Evolutionary conservation across 768 basidiomycete species (phyloP), one percentile per base, ranked within the genome.

Genomic region (Russula olivacea): DNA sequence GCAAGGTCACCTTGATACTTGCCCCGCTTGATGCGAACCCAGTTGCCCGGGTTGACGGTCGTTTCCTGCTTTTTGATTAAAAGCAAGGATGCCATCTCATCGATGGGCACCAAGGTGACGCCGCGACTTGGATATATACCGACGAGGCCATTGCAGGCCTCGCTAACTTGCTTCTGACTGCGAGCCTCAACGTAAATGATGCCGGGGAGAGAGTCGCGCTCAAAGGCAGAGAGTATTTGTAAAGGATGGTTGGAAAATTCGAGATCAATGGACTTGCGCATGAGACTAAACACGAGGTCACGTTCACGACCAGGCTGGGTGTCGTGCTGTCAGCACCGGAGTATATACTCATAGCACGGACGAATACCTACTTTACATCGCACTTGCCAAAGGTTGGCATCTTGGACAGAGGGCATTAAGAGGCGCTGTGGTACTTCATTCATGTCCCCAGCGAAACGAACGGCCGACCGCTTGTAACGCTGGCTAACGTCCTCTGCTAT

Each of bases 151-250:
- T 85, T 82, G 71, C 91, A 84, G 7, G 96, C 95, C 61, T 87
- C 81, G 66, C 80, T 83, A 60, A 98, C 96, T 69, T 93, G 86
- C 63, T 91, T 86, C 34, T 93, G 81, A 65, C 89, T 89, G 55
- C 89, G 84, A 10, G 96, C 93, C 76, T 99, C 97, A 52, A 99
- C 87, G 71, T 98, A 99, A 65, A 99, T 88, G 86, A 93, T 93
- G 1, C 96, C 96, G 0, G 90, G 86, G 2, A 99, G 79, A 2
- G 95, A 95, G 72, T 98, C 95, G 51, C 96, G 88, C 73, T 96
- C 91, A 76, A 99, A 99, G 7, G 93, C 93, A 9, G 97, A 93
- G 50, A 90, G 77, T 68, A 99, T 94, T n/a, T 81, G 81, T 45
- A 98, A 82, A 0, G 93, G 92, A 36, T 79, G 81, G 51, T 83